Evolutionary conservation across 371 early-diverging fungal genomes (phyloP).

Genomic region (Mortierella sp.): DNA sequence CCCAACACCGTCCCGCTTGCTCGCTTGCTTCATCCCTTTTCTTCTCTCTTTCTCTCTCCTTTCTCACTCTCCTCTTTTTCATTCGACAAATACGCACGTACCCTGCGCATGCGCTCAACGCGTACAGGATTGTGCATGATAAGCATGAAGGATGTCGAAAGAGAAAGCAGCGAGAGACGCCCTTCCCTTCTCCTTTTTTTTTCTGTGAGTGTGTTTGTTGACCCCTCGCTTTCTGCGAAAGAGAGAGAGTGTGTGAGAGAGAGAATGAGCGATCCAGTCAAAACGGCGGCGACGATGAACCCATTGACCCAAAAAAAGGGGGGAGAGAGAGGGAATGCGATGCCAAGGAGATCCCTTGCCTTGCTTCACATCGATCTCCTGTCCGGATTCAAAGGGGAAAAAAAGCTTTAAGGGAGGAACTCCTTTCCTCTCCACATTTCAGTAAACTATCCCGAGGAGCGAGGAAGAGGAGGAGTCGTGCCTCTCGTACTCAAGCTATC

Average conservation of each 20-base stretch:
- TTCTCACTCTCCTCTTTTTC: not conserved
- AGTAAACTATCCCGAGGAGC: not conserved
- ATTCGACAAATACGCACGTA: slow-evolving; percentile 29
- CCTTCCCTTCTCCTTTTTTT: not conserved
- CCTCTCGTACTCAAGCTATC: not conserved
- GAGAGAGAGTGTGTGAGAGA: not conserved
- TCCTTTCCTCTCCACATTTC: not conserved
- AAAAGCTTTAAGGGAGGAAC: not conserved
- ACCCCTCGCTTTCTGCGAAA: not conserved
- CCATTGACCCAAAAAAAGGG: too few species aligned
- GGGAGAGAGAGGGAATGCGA: not conserved
- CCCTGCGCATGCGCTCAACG: slow-evolving; percentile 43
- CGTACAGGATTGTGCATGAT: slow-evolving; percentile 34
- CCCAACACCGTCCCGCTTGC: not conserved
- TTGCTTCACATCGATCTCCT: not conserved
- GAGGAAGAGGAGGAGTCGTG: not conserved
- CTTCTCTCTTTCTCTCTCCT: not conserved
- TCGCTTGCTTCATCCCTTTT: not conserved
- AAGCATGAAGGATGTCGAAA: slow-evolving; percentile 13
- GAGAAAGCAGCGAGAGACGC: not conserved
- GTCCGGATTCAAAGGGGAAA: not conserved
- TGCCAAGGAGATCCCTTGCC: not conserved
- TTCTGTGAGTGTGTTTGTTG: not conserved
- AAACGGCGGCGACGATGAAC: too few species aligned
- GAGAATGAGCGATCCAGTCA: too few species aligned